phyloP scores from a whole-genome alignment of 2,329 filamentous ascomycete species.

The Diplodia seriata region DNA sequence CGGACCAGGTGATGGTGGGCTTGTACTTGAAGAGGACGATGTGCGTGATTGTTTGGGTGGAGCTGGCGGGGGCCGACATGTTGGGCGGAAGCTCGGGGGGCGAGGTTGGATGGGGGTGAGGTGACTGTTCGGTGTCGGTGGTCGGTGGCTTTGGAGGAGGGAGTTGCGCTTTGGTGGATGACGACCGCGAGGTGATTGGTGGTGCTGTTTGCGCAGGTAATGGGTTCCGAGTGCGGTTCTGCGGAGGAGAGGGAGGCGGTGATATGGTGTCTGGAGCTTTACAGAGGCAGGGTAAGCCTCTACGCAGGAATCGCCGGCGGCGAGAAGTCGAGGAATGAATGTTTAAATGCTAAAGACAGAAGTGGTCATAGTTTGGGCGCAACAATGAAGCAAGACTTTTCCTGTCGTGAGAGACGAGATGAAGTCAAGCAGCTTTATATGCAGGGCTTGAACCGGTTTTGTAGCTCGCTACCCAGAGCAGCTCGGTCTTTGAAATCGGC shows the following conservation, averaged over 20 bases:
- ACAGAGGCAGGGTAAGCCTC: slow-evolving; percentile 4
- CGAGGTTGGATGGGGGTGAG: neutral
- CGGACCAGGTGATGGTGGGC: slow-evolving; percentile 54
- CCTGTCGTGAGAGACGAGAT: neutral
- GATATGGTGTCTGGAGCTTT: neutral
- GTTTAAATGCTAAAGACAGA: neutral
- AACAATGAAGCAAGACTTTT: neutral
- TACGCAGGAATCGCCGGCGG: slow-evolving; percentile 20
- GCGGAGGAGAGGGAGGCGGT: neutral
- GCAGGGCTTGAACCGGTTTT: slow-evolving; percentile 1
- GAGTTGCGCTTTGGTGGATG: neutral
- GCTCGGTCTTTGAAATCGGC: neutral
- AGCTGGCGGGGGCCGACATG: slow-evolving; percentile 56
- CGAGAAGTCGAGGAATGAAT: slow-evolving; percentile 4
- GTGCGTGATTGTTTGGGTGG: slow-evolving; percentile 58
- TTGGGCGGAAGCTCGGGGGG: slow-evolving; percentile 33
- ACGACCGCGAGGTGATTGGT: no score
- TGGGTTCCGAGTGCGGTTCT: neutral
- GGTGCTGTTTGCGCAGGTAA: neutral
- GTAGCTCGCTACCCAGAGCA: slow-evolving; percentile 7
- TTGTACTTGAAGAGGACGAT: slow-evolving; percentile 74
- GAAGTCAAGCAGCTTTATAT: slow-evolving; percentile 3
- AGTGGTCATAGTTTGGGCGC: neutral
- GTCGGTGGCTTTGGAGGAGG: neutral
- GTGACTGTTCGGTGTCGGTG: no score